Percentiles rank a stretch among this genome's conserved stretches.
phyloP scores from a whole-genome alignment of 345 rosid species.

The Nasturtium officinale region DNA sequence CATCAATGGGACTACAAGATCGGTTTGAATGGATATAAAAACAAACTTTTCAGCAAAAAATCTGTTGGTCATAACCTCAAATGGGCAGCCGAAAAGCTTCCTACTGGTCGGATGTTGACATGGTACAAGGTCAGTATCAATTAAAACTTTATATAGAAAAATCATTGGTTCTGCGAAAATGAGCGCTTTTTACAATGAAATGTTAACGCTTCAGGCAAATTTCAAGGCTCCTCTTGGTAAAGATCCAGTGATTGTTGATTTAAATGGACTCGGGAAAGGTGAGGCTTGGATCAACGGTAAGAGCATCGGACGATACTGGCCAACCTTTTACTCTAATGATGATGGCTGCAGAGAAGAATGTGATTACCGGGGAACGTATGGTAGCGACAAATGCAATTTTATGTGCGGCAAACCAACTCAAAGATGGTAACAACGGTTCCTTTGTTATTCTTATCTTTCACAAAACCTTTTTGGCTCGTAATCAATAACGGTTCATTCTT shows the following conservation, averaged over 20 bases:
- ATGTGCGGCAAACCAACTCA: conserved; percentile 66
- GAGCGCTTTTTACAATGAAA: not conserved
- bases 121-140: conserved; percentile 66
- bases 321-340: conserved; percentile 40
- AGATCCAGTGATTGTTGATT: conserved; percentile 72
- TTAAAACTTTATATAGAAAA: not conserved
- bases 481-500: not conserved
- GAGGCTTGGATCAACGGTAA: conserved; percentile 72
- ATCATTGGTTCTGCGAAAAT: not conserved
- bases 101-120: conserved; percentile 45
- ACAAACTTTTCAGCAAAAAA: conserved; percentile 27
- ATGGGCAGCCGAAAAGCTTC: conserved; percentile 44
- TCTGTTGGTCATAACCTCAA: not conserved
- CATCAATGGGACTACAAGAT: conserved; percentile 60
- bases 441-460: not conserved
- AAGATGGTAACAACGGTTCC: conserved; percentile 43
- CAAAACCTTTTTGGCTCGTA: not conserved
- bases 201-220: conserved; percentile 44
- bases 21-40: conserved; percentile 52
- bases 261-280: conserved; percentile 72
- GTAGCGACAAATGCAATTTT: conserved; percentile 38
- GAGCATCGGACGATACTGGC: conserved; percentile 78
- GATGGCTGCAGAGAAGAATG: conserved; percentile 52
- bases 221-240: conserved; percentile 58
- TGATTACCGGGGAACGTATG: conserved; percentile 54